Evolutionary conservation across 2,329 filamentous ascomycete genomes (phyloP).

Genomic region (Penicillium vulpinum): DNA sequence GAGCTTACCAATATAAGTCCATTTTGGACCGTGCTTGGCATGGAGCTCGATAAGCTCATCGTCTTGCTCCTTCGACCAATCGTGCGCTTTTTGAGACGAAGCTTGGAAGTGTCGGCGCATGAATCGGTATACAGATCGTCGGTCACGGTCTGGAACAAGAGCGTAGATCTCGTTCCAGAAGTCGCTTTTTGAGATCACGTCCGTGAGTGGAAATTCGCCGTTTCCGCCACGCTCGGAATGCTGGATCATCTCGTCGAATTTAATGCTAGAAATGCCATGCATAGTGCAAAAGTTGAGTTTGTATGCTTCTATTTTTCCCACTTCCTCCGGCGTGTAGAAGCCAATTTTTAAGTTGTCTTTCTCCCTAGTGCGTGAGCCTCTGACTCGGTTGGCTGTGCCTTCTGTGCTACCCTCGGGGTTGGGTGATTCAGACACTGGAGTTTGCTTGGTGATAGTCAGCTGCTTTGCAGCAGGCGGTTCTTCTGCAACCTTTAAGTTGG

Average conservation of each 20-base stretch:
- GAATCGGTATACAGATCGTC: conserved; percentile 43
- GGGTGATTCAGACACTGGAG: background rate
- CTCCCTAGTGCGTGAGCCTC: conserved; percentile 12
- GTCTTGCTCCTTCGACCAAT: conserved; percentile 45
- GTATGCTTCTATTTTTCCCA: conserved; percentile 32
- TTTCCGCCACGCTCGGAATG: conserved; percentile 30
- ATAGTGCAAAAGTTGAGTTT: conserved; percentile 38
- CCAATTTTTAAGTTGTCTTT: conserved; percentile 27
- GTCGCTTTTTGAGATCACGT: conserved; percentile 29
- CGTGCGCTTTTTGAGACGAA: conserved; percentile 36
- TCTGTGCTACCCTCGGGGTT: background rate
- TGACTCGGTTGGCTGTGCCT: background rate
- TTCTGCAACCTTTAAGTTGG: background rate
- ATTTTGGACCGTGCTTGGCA: conserved; percentile 37
- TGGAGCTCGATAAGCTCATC: conserved; percentile 40
- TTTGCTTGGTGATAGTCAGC: background rate
- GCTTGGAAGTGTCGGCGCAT: conserved; percentile 46
- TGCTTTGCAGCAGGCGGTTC: background rate
- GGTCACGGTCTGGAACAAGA: conserved; percentile 39
- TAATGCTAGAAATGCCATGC: conserved; percentile 20
- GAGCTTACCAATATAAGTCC: conserved; percentile 37
- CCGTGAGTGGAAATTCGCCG: conserved; percentile 25
- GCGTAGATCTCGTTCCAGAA: conserved; percentile 41
- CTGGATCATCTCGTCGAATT: conserved; percentile 38
- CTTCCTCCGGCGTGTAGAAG: conserved; percentile 34